Evolutionary conservation across 768 basidiomycete genomes (phyloP), one percentile per base, ranked within the genome.

Genomic region (Rubroboletus pulcherrimus): DNA sequence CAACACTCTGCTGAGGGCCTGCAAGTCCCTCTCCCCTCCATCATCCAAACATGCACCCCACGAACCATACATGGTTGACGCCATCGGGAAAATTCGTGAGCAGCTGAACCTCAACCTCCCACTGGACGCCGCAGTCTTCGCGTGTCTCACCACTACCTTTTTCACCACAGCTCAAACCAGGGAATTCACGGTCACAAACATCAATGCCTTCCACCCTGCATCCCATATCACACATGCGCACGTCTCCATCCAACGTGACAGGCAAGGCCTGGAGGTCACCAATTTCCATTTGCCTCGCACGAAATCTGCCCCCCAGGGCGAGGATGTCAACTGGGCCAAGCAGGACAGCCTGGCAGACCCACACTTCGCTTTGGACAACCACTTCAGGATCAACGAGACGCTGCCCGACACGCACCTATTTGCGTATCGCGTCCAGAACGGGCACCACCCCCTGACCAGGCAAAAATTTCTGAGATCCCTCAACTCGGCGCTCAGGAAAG

Each of bases 131-230:
- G 71, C 79, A 0, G 63, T 73, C 0, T 74, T 53, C 17, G 71
- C 76, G 0, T 77, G 75, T 54, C 69, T 77, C 7, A 73, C 73
- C 7, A 75, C 71, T 0, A 59, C 64, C 5, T 79, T 80, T 60
- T 81, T 66, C 19, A 37, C 68, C 1, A 65, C 64, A 0, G 71
- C 73, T 0, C 42, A 74, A 0, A 42, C 72, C 0, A 74, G 77
- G 0, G 77, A 81, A 55, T 73, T 80, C 49, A 76, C 73, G 0
- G 59, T 77, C 10, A 10, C 44, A 0, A 33, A 17, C 10, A 17
- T 46, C 19, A 14, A 47, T 7, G n/a, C 39, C 1, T 40, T 40
- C 9, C 10, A 40, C 4, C 39, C n/a, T 0, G 4, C 17, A 1
- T 1, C 4, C n/a, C 39, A 40, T 4, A 40, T 40, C 19, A 21